These are phyloP conservation scores for Ambrosiella xylebori DNA, from an alignment of 2,329 filamentous ascomycete genomes.

Conservation along the genomic window DNA sequence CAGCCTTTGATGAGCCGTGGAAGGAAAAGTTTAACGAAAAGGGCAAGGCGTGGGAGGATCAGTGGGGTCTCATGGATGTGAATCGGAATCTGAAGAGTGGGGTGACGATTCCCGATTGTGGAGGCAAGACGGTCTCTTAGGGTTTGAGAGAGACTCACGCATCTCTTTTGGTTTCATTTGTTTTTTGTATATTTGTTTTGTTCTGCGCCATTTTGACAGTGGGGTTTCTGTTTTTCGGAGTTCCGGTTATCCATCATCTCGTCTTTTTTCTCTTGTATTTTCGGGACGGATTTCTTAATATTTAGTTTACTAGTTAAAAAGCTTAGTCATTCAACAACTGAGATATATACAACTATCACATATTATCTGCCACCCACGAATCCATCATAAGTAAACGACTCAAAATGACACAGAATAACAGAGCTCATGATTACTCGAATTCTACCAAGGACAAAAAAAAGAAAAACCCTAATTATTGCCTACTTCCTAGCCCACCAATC, in stretches of 20 bases:
- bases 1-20: slow-evolving; percentile 94
- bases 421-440: background rate
- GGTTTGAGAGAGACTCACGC: background rate
- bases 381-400: background rate
- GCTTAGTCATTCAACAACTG: no score
- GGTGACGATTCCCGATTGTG: slow-evolving; percentile 74
- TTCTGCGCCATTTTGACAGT: background rate
- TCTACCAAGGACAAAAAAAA: background rate
- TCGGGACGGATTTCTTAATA: background rate
- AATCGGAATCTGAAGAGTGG: slow-evolving; percentile 70
- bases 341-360: no score
- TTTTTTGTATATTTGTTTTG: background rate
- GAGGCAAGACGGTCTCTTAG: slow-evolving; percentile 45
- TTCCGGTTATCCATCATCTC: background rate
- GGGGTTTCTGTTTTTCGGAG: background rate
- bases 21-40: slow-evolving; percentile 56
- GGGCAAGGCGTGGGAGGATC: slow-evolving; percentile 72
- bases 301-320: background rate
- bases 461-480: background rate
- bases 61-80: slow-evolving; percentile 85
- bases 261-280: background rate
- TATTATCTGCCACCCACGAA: background rate
- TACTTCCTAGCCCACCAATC: background rate
- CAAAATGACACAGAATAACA: background rate
- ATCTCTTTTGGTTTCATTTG: background rate